phyloP scores from a whole-genome alignment of 1,139 yeast genomes.

The Suhomyces panamericanus region DNA sequence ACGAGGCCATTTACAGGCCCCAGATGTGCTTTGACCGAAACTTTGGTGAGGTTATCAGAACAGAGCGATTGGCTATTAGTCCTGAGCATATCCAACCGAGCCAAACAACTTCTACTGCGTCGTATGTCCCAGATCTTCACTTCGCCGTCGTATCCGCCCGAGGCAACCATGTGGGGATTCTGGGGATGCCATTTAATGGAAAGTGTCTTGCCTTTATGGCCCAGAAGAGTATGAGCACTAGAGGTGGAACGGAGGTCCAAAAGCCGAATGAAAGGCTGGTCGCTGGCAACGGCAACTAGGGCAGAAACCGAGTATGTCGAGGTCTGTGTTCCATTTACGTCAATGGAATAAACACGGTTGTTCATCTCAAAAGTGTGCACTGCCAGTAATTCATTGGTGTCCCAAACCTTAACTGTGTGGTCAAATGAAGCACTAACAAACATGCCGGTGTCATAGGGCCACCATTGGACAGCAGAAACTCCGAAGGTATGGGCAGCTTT shows the following conservation, averaged over 20 bases:
- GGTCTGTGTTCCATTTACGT: conserved; percentile 35
- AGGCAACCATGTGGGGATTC: conserved; percentile 58
- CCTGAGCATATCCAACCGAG: conserved; percentile 54
- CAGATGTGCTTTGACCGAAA: conserved; percentile 63
- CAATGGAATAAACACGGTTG: conserved; percentile 55
- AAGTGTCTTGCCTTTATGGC: conserved; percentile 64
- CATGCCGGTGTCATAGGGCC: conserved; percentile 87
- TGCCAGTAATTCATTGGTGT: conserved; percentile 59
- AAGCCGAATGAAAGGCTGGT: conserved; percentile 67
- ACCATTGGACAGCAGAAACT: conserved; percentile 76
- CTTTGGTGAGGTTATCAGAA: conserved; percentile 29
- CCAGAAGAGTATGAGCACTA: conserved; percentile 66
- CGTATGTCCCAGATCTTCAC: conserved; percentile 75
- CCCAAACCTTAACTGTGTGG: conserved; percentile 78
- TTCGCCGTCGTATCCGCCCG: conserved; percentile 78
- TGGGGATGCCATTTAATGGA: conserved; percentile 77
- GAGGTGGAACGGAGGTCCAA: conserved; percentile 73
- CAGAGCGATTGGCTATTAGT: conserved; percentile 26
- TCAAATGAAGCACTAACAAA: conserved; percentile 84
- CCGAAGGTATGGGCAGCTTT: conserved; percentile 69
- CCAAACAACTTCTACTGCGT: conserved; percentile 62
- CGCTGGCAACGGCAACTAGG: conserved; percentile 68
- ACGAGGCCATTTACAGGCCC: conserved; percentile 72
- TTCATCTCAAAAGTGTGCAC: conserved; percentile 65
- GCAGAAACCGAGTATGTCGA: conserved; percentile 41